These are phyloP conservation scores for Xylaria nigripes DNA, from an alignment of 495 filamentous ascomycete species.

Conservation along the genomic window DNA sequence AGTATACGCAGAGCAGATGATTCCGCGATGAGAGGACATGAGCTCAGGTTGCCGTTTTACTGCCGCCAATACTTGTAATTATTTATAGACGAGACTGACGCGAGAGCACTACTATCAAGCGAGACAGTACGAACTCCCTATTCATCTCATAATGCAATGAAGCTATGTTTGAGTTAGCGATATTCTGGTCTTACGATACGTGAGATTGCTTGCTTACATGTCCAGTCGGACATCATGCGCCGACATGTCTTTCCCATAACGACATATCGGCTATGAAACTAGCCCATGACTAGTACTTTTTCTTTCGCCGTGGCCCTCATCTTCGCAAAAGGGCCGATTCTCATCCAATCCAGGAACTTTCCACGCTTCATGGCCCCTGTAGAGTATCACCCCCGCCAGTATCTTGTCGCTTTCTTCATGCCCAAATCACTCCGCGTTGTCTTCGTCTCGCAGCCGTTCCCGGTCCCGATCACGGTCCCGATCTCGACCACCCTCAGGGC, in stretches of 20 bases:
- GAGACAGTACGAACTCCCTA: not conserved
- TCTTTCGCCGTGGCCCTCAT: slow-evolving; percentile 1
- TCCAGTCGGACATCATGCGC: slow-evolving; percentile 17
- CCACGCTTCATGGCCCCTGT: not conserved
- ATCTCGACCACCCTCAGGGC: slow-evolving; percentile 27
- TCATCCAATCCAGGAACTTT: not conserved
- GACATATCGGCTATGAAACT: slow-evolving; percentile 34
- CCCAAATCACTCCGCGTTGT: not conserved
- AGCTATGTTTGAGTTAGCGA: not conserved
- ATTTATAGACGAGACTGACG: not conserved
- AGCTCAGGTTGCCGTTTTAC: not conserved
- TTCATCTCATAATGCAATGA: not conserved
- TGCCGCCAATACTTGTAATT: not conserved
- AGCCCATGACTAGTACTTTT: slow-evolving; percentile 4
- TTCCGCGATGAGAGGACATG: not conserved
- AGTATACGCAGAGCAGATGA: not conserved
- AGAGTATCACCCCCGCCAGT: not conserved
- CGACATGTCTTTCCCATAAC: slow-evolving; percentile 25
- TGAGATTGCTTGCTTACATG: slow-evolving; percentile 19
- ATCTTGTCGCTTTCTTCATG: not conserved
- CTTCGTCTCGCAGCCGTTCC: slow-evolving; percentile 25
- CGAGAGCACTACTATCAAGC: not conserved
- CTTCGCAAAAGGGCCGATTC: not conserved
- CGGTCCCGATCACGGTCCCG: slow-evolving; percentile 26
- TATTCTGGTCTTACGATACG: not conserved